Conservation (phyloP, 1,284 basidiomycete genomes). For the Sporisorium scitamineum region DNA sequence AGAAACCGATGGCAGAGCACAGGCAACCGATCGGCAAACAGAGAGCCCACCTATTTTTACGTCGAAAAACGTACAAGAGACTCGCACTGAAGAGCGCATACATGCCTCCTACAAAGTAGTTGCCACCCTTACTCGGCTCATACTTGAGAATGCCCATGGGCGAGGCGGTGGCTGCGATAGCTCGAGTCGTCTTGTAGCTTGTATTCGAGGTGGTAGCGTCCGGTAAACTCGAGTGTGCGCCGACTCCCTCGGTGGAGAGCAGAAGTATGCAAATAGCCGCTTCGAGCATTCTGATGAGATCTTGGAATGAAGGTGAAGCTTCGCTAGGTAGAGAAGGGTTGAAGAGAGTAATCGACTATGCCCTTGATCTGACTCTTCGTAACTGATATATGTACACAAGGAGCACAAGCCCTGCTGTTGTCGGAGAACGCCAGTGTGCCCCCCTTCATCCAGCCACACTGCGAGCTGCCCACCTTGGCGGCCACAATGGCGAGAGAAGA, state of each 20-base stretch:
- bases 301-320: neutral
- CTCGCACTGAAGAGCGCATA: constrained; percentile 26
- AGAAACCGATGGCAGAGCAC: constrained; percentile 41
- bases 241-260: neutral
- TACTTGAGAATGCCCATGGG: constrained; percentile 41
- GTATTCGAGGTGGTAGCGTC: neutral
- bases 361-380: no score
- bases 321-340: no score
- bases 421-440: no score
- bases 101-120: constrained; percentile 36
- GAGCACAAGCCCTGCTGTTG: no score
- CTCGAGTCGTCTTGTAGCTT: neutral
- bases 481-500: no score
- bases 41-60: constrained; percentile 50
- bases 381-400: no score
- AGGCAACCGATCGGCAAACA: constrained; percentile 55
- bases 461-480: no score
- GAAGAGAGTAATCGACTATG: no score
- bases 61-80: constrained; percentile 25
- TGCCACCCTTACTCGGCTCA: constrained; percentile 41
- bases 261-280: neutral
- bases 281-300: constrained; percentile 2
- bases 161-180: neutral
- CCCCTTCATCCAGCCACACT: no score
- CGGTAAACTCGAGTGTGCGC: neutral